Base-by-base conservation (phyloP, 108 stramenopile genomes). In the Nitzschia sp. region DNA sequence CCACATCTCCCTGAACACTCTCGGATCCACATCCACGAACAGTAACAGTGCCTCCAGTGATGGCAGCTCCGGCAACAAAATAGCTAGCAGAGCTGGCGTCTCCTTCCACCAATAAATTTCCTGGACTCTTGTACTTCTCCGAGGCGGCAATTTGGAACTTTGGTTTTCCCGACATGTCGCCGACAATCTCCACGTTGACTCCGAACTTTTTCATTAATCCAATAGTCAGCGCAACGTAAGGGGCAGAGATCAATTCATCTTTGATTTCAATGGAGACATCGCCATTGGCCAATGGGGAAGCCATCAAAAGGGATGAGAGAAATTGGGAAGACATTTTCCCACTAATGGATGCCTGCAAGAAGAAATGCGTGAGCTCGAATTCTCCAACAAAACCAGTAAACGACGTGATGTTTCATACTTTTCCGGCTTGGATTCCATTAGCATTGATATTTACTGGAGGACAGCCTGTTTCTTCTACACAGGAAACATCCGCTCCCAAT, bases 271-370 rank as follows among this genome's bases (percentile, higher is more conserved):
- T 96, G 8, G 78, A 85, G 20, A 91, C 83, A 67, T 88, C 90
- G 10, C 82, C 90, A 51, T 84, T 80, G 55, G 81, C 80, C 8
- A 95, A 60, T 14, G 97, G 97, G 2, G 95, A 72, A 8, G 96
- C 94, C 96, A 97, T 97, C 67, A 98, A 93, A 8, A 97, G 69
- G 0, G 95, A 94, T 7, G 92, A 94, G 5, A 98, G 85, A 75
- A 96, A 97, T 70, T 97, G 97, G 14, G 88, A 90, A n/a, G 95
- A 96, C 89, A 97, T 98, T 74, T 97, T 95, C 38, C 97, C 97
- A 57, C 90, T 88, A 65, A 98, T 96, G 12, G 80, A 72, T 14
- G 90, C 82, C 80, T 73, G 53, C 42, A 60, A 26, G 60, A 58
- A 10, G 7, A 0, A 41, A n/a, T 39, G 24, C 53, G 38, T 43